Conservation (phyloP, 2,329 filamentous ascomycete genomes). For the Colletotrichum sp. region DNA sequence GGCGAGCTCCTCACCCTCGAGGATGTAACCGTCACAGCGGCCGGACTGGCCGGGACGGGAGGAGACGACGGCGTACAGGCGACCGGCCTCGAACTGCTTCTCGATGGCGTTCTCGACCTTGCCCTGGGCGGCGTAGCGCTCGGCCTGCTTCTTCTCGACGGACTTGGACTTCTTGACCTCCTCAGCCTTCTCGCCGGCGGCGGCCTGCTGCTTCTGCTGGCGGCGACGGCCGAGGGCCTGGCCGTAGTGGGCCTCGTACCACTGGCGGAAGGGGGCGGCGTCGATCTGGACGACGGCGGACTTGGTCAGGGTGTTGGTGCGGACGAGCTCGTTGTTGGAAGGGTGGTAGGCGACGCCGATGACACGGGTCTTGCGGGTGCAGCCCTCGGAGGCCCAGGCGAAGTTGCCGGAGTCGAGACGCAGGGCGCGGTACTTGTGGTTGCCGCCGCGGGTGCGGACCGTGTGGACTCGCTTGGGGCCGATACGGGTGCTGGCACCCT, state of each 20-base stretch:
- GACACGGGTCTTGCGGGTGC: conserved; percentile 98
- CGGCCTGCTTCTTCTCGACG: conserved; percentile 95
- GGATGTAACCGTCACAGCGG: conserved; percentile 94
- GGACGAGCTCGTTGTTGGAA: conserved; percentile 99
- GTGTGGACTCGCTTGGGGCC: conserved; percentile 95
- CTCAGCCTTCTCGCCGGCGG: conserved; percentile 65
- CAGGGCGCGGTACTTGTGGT: conserved; percentile 99
- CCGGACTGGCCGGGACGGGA: conserved; percentile 97
- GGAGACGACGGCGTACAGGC: conserved; percentile 91
- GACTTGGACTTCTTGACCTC: conserved; percentile 92
- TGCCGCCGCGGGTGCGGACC: conserved; percentile 96
- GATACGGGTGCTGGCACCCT: conserved; percentile 99
- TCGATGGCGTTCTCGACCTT: conserved; percentile 94
- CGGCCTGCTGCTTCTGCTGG: conserved; percentile 76
- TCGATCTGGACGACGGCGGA: conserved; percentile 98
- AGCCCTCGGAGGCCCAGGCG: conserved; percentile 97
- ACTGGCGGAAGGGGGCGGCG: conserved; percentile 98
- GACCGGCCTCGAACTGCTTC: conserved; percentile 99
- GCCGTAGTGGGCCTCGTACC: conserved; percentile 99
- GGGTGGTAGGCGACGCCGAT: conserved; percentile 99
- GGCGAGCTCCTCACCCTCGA: conserved; percentile 98
- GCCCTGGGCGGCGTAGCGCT: conserved; percentile 79
- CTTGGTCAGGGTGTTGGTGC: conserved; percentile 99
- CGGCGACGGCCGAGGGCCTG: conserved; percentile 86
- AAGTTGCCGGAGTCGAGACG: conserved; percentile 99